A percentile compares a stretch with the other conserved stretches of the same genome.
These are phyloP conservation scores for Saccharomycopsis hybrid DNA, from an alignment of 1,139 yeast genomes.

Conservation along the genomic window DNA sequence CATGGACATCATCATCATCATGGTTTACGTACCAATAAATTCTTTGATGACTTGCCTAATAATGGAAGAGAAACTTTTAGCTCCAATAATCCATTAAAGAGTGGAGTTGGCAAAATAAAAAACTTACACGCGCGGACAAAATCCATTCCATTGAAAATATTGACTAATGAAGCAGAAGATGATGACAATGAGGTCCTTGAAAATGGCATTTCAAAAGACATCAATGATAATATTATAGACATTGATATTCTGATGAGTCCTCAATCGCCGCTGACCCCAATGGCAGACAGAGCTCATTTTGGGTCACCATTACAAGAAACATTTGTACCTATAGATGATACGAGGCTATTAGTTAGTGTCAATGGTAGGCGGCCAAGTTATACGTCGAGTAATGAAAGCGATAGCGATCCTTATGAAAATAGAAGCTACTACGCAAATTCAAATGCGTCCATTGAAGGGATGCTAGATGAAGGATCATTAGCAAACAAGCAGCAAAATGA, in stretches of 20 bases:
- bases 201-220: neutral
- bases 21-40: neutral
- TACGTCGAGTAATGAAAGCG: too few species aligned
- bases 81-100: constrained; percentile 8
- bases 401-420: constrained; percentile 1
- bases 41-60: too few species aligned
- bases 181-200: neutral
- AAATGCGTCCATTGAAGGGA: constrained; percentile 13
- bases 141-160: constrained; percentile 14
- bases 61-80: neutral
- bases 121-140: constrained; percentile 14
- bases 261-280: constrained; percentile 1
- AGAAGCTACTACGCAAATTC: constrained; percentile 8
- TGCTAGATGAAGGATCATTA: constrained; percentile 3
- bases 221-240: neutral
- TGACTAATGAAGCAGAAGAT: constrained; percentile 10
- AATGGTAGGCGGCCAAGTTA: too few species aligned
- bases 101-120: constrained; percentile 12
- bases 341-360: too few species aligned
- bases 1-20: neutral
- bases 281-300: too few species aligned
- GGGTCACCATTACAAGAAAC: too few species aligned
- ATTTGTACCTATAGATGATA: too few species aligned
- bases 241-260: constrained; percentile 3
- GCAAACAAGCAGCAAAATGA: neutral